A percentile compares a stretch with the other conserved stretches of the same genome.
Conservation (phyloP, 2,329 filamentous ascomycete species). For the Anthostomella pinea region DNA sequence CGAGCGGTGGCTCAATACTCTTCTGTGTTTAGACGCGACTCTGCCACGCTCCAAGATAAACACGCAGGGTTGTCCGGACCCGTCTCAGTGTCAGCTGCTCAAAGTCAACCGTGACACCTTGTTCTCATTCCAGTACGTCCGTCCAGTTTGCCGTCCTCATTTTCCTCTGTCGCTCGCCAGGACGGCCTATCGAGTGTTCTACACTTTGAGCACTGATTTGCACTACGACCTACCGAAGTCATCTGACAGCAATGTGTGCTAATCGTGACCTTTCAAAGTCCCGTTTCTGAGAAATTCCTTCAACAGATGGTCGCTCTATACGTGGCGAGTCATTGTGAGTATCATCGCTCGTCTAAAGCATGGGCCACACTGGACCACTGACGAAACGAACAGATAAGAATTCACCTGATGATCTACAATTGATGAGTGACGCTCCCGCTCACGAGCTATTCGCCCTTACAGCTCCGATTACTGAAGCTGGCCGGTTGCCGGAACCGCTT, state of each 20-base stretch:
- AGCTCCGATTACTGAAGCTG: slow-evolving; percentile 75
- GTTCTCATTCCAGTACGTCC: slow-evolving; percentile 99
- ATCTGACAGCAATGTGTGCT: too few relatives aligned
- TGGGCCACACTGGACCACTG: slow-evolving; percentile 47
- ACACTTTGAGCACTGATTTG: too few relatives aligned
- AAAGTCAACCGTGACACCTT: slow-evolving; percentile 95
- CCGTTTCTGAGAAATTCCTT: slow-evolving; percentile 92
- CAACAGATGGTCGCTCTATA: slow-evolving; percentile 98
- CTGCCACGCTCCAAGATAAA: slow-evolving; percentile 72
- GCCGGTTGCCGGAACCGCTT: slow-evolving; percentile 83
- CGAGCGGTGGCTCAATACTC: slow-evolving; percentile 92
- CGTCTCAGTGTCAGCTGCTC: slow-evolving; percentile 84
- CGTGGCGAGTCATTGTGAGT: slow-evolving; percentile 88
- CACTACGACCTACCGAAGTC: too few relatives aligned
- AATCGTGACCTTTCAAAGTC: too few relatives aligned
- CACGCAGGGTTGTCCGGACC: slow-evolving; percentile 81
- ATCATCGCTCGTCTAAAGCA: slow-evolving; percentile 32
- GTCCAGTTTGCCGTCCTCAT: too few relatives aligned
- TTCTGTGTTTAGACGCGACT: slow-evolving; percentile 91
- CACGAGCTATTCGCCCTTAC: slow-evolving; percentile 96
- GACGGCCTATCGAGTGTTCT: too few relatives aligned
- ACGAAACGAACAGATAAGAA: slow-evolving; percentile 90
- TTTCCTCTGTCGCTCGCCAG: too few relatives aligned
- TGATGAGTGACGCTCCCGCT: slow-evolving; percentile 96
- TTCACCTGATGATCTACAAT: slow-evolving; percentile 93